Percentiles rank a stretch among this genome's conserved stretches.
Conservation (phyloP, 768 basidiomycete species). For the Tubosaeta sp. region DNA sequence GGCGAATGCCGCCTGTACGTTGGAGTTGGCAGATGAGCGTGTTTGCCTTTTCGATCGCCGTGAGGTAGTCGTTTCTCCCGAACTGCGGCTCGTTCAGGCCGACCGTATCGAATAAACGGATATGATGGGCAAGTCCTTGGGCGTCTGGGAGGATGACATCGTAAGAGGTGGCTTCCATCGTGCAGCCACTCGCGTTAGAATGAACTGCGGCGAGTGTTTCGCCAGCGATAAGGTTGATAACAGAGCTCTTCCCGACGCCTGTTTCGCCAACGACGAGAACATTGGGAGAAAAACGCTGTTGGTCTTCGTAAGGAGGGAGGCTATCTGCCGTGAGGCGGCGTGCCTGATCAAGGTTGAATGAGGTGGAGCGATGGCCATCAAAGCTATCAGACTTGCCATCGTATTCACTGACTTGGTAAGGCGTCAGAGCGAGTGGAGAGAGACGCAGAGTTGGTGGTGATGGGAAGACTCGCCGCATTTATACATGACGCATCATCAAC, state of each 20-base stretch:
- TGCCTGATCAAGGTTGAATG: slow-evolving; percentile 11
- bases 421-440: background rate
- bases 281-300: slow-evolving; percentile 30
- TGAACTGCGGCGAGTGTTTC: slow-evolving; percentile 23
- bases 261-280: slow-evolving; percentile 35
- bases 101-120: slow-evolving; percentile 33
- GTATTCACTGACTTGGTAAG: background rate
- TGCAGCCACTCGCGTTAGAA: slow-evolving; percentile 33
- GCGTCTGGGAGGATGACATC: slow-evolving; percentile 17
- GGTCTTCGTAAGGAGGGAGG: slow-evolving; percentile 18
- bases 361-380: background rate
- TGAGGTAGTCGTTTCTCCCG: slow-evolving; percentile 20
- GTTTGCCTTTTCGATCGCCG: slow-evolving; percentile 30
- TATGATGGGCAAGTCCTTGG: slow-evolving; percentile 13
- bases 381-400: slow-evolving; percentile 10
- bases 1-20: slow-evolving; percentile 27
- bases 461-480: slow-evolving; percentile 9
- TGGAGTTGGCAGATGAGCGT: slow-evolving; percentile 33
- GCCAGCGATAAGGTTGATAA: slow-evolving; percentile 37
- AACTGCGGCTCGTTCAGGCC: slow-evolving; percentile 29
- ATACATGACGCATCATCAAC: slow-evolving; percentile 7
- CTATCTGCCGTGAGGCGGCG: slow-evolving; percentile 8
- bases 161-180: slow-evolving; percentile 30
- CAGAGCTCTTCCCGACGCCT: slow-evolving; percentile 36
- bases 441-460: slow-evolving; percentile 2